Percentiles rank a stretch among this genome's conserved stretches.
Evolutionary conservation across 257 asterid species (phyloP).

Genomic region (Henckelia pumila): DNA sequence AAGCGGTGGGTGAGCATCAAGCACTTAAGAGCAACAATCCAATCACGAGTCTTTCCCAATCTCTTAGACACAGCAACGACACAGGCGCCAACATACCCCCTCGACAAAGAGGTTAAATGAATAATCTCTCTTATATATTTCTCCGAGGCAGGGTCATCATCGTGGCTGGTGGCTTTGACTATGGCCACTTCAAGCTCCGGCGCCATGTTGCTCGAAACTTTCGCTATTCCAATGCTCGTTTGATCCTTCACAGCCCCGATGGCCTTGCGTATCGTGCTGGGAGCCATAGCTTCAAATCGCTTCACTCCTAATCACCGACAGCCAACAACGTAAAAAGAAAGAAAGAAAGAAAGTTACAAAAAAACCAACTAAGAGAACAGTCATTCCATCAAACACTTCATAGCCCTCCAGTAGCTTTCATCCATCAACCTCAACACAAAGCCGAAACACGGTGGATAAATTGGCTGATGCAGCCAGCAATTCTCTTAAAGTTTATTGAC

Average conservation of each 20-base stretch:
- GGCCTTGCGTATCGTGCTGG: slow-evolving; percentile 69
- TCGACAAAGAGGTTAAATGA: slow-evolving; percentile 54
- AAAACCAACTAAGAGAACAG: neutral
- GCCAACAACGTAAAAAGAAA: neutral
- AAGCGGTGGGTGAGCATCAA: slow-evolving; percentile 33
- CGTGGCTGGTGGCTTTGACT: slow-evolving; percentile 79
- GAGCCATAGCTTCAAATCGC: slow-evolving; percentile 52
- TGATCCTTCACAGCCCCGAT: slow-evolving; percentile 86
- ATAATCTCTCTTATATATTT: slow-evolving; percentile 64
- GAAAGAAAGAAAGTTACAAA: neutral
- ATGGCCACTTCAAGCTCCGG: slow-evolving; percentile 78
- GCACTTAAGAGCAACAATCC: slow-evolving; percentile 41
- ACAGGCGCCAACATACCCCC: slow-evolving; percentile 64
- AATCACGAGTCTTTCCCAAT: slow-evolving; percentile 38
- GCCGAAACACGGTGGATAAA: too few relatives aligned
- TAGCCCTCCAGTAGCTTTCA: neutral
- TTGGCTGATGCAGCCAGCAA: neutral
- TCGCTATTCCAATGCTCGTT: slow-evolving; percentile 70
- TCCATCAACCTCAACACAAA: neutral
- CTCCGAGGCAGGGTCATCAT: slow-evolving; percentile 74
- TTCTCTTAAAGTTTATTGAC: too few relatives aligned
- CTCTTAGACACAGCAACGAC: too few relatives aligned
- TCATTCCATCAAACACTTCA: neutral
- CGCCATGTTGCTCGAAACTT: slow-evolving; percentile 72
- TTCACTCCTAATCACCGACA: slow-evolving; percentile 16